Evolutionary conservation across 768 basidiomycete genomes (phyloP).

Genomic region (Lactarius psammicola): DNA sequence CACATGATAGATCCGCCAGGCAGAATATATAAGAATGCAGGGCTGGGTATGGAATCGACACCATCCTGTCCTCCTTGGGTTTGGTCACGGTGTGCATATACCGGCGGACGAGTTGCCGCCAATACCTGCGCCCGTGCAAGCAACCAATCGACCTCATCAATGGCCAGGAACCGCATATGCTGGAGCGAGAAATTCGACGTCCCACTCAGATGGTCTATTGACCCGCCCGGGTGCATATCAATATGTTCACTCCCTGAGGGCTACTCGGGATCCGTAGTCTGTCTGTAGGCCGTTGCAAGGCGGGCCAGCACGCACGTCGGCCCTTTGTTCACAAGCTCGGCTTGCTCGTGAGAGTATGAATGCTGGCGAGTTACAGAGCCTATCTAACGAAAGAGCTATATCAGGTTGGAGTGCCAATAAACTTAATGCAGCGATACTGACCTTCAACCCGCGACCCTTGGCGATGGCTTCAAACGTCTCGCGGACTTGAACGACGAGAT

Average conservation of each 20-base stretch:
- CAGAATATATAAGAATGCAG: constrained; percentile 49
- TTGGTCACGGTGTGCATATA: constrained; percentile 7
- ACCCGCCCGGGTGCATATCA: constrained; percentile 95
- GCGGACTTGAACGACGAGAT: constrained; percentile 86
- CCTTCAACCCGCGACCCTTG: constrained; percentile 86
- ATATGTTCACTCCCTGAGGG: constrained; percentile 82
- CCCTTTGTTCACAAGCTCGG: constrained; percentile 64
- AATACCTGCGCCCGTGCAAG: constrained; percentile 85
- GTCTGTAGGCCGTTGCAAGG: not conserved
- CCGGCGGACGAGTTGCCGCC: constrained; percentile 54
- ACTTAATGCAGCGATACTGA: constrained; percentile 34
- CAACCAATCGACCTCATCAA: constrained; percentile 97
- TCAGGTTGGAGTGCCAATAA: not conserved
- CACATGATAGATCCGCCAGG: constrained; percentile 42
- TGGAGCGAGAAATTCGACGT: constrained; percentile 91
- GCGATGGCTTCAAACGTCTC: constrained; percentile 87
- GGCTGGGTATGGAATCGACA: constrained; percentile 42
- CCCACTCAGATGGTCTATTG: constrained; percentile 89
- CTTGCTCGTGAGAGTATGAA: constrained; percentile 89
- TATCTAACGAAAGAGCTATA: constrained; percentile 39
- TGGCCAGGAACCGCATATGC: constrained; percentile 93
- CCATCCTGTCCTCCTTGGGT: not conserved
- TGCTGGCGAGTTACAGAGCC: constrained; percentile 92
- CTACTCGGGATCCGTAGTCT: constrained; percentile 38
- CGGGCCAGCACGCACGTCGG: constrained; percentile 43